Evolutionary conservation across 2,329 filamentous ascomycete genomes (phyloP).

Genomic region (Lachnellula suecica): DNA sequence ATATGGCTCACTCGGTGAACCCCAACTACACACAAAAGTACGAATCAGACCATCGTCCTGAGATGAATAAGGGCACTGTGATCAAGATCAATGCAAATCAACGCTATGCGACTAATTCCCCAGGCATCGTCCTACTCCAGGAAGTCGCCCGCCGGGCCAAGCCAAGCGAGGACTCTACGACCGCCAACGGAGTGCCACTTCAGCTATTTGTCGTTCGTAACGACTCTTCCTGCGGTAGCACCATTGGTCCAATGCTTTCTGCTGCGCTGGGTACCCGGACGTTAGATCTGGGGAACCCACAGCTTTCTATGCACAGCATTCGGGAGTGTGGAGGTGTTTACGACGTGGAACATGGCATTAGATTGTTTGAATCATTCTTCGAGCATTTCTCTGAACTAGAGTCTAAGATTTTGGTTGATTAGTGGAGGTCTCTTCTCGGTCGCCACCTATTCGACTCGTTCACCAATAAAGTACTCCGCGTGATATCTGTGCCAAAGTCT

Average conservation of each 20-base stretch:
- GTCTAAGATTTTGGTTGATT: constrained; percentile 82
- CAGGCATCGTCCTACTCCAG: constrained; percentile 88
- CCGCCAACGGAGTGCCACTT: constrained; percentile 72
- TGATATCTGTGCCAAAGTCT: background rate
- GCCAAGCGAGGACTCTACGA: constrained; percentile 42
- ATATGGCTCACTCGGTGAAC: constrained; percentile 96
- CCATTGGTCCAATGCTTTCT: constrained; percentile 95
- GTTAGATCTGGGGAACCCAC: constrained; percentile 88
- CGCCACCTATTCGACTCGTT: background rate
- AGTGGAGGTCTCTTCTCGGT: constrained; percentile 15
- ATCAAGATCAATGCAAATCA: constrained; percentile 99
- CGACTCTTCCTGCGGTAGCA: constrained; percentile 91
- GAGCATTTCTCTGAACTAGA: constrained; percentile 80
- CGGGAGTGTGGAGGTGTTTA: constrained; percentile 86
- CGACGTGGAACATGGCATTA: constrained; percentile 83
- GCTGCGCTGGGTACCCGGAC: constrained; percentile 85
- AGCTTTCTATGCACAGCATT: constrained; percentile 96
- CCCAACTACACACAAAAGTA: constrained; percentile 94
- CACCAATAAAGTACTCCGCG: background rate
- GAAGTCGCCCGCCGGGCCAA: constrained; percentile 71
- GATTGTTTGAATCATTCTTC: constrained; percentile 86
- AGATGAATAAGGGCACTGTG: constrained; percentile 95
- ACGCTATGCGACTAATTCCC: constrained; percentile 93
- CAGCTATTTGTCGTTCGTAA: constrained; percentile 97
- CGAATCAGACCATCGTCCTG: constrained; percentile 83